Evolutionary conservation across 495 filamentous ascomycete species (phyloP), one percentile per base, ranked within the genome.

Genomic region (Pyrenopolyporus hunteri): DNA sequence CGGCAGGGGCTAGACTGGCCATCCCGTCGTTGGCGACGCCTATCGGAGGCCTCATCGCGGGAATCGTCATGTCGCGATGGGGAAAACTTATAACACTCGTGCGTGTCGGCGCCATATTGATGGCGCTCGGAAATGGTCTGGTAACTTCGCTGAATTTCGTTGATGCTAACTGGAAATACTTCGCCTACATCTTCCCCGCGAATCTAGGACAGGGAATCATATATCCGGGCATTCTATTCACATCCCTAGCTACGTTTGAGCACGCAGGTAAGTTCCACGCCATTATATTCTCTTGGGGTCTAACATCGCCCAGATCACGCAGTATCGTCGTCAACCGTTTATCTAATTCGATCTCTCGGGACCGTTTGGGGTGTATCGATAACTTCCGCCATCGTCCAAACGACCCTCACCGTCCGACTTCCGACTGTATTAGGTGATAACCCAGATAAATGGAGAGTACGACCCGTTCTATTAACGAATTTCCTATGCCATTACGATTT

Each of bases 391-490:
- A 85, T 87, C 29, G 77, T 87, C 22, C 86, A 87, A 73, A 87
- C 86, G 48, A 82, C 84, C 67, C 77, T 87, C 60, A 80, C 75
- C 66, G 72, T 80, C 58, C 77, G 79, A 70, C 79, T 88, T 45
- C 77, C 78, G 5, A 73, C 74, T 60, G 84, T 79, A 59, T 76
- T 88, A 75, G 77, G 76, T 74, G 83, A 78, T 74, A 76, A 86
- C 76, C 81, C 84, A 74, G 78, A 87, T 64, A 86, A 85, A 83
- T 80, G 80, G 80, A 85, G 81, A 82, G 85, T 87, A 84, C 72
- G 76, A 68, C 72, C 69, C 73, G 73, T 74, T 62, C 70, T 63
- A 44, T 23, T 39, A 17, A 45, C 32, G n/a, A 22, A 7, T 44
- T 39, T 46, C 32, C n/a, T 19, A 32, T 44, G 31, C 4, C 31